Evolutionary conservation across 805 yeast species (phyloP).

Genomic region (Wickerhamiella sorbophila): DNA sequence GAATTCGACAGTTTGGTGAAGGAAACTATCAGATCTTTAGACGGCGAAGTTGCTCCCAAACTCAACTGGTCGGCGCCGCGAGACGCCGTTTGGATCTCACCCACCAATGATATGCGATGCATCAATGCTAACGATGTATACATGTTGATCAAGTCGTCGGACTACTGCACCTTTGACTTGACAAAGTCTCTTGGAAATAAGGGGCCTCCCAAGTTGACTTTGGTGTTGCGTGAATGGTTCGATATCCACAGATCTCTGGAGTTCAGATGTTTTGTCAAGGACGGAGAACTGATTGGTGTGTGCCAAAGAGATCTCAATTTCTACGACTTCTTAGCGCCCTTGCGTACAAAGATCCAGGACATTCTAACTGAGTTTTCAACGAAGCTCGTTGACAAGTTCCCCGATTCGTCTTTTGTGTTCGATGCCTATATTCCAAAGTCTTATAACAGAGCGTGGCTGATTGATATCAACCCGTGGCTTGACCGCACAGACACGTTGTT

Average conservation of each 20-base stretch:
- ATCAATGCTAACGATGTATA: constrained; percentile 60
- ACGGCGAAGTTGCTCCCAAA: constrained; percentile 67
- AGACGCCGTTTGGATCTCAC: constrained; percentile 85
- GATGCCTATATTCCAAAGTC: constrained; percentile 80
- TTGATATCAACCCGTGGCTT: constrained; percentile 80
- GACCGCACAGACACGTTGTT: constrained; percentile 64
- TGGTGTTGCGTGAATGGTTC: constrained; percentile 74
- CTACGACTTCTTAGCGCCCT: constrained; percentile 50
- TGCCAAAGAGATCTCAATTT: constrained; percentile 79
- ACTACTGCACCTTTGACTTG: constrained; percentile 75
- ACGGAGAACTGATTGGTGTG: constrained; percentile 49
- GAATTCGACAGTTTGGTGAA: constrained; percentile 45
- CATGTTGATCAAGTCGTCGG: constrained; percentile 69
- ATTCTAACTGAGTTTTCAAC: constrained; percentile 40
- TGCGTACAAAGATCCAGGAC: constrained; percentile 35
- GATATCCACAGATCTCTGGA: constrained; percentile 79
- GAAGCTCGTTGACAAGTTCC: constrained; percentile 30
- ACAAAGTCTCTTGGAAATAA: constrained; percentile 48
- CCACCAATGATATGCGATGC: constrained; percentile 66
- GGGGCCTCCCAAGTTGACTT: constrained; percentile 17
- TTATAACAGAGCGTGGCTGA: constrained; percentile 43
- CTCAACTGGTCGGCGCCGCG: constrained; percentile 95
- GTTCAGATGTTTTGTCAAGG: constrained; percentile 70
- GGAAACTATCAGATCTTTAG: constrained; percentile 30
- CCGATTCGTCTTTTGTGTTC: constrained; percentile 45